Base-by-base conservation (phyloP, 768 basidiomycete genomes). In the Lentinula sp. region DNA sequence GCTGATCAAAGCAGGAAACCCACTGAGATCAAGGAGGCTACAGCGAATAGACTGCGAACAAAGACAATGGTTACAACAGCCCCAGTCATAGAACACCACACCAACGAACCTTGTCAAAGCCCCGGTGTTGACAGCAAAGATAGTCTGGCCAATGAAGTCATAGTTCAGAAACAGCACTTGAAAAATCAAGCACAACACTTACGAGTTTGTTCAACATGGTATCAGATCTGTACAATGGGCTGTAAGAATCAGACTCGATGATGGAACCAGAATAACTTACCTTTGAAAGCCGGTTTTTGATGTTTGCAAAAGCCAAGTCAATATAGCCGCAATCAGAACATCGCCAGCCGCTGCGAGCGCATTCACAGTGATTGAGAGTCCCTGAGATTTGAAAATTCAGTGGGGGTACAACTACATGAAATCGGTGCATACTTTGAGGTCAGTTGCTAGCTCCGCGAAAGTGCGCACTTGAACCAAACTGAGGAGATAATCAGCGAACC, bases 71-170 rank as follows among this genome's bases (percentile, higher is more conserved):
- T n/a, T 53, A 54, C 45, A 28, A 39, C 21, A 31, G 61, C 31
- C 16, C 3, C 6, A 57, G 11, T 49, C 21, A n/a, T 10, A 42
- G 13, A 16, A 35, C 1, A 16, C 10, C 11, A 45, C 21, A 13
- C 6, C 21, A 5, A 59, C 76, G 67, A 58, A 80, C 79, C 65
- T 66, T 5, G 68, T 69, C 51, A 69, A 42, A 39, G 79, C 68
- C 63, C 79, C 79, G 16, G 79, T 82, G 61, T 82, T 84, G 58
- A 85, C 74, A 43, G 78, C 77, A 67, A 82, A 85, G n/a, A 84
- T 21, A 45, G 83, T 84, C 80, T 82, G 3, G 13, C 13, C 7
- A 39, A 8, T 8, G 56, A 2, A 21, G 35, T 13, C 37, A 6
- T 18, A 13, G 42, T 28, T 13, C 18, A 40, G 8, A 42, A 37